Percentiles rank a stretch among this genome's conserved stretches.
phyloP scores from a whole-genome alignment of 805 yeast species.

The Candida gorgasii region DNA sequence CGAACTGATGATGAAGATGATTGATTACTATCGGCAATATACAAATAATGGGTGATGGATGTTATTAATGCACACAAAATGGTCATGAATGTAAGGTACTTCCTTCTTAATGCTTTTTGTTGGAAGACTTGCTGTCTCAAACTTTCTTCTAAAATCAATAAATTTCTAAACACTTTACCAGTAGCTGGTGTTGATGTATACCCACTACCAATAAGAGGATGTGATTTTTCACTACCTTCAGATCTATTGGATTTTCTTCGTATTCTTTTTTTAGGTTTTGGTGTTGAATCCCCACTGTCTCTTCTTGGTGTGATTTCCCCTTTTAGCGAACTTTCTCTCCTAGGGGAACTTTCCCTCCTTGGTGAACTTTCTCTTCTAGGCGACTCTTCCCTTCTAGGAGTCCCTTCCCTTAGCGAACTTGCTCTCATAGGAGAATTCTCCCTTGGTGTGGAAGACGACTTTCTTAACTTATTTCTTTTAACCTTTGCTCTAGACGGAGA shows the following conservation, averaged over 20 bases:
- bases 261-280: constrained; percentile 22
- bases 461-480: constrained; percentile 11
- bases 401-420: neutral
- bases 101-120: constrained; percentile 64
- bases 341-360: neutral
- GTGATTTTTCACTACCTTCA: constrained; percentile 27
- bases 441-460: neutral
- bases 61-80: constrained; percentile 42
- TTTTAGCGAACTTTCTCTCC: neutral
- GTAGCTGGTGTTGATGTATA: constrained; percentile 47
- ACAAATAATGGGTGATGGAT: constrained; percentile 40
- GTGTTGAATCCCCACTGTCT: constrained; percentile 13
- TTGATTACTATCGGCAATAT: constrained; percentile 22
- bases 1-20: constrained; percentile 33
- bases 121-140: constrained; percentile 78
- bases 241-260: constrained; percentile 26
- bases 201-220: constrained; percentile 24
- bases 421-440: constrained; percentile 5
- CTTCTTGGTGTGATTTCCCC: constrained; percentile 13
- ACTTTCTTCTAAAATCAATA: constrained; percentile 83
- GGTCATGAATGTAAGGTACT: constrained; percentile 56
- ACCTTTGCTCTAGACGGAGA: constrained; percentile 10
- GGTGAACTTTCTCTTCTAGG: constrained; percentile 1
- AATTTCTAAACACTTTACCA: constrained; percentile 76
- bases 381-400: constrained; percentile 9